A percentile compares a stretch with the other conserved stretches of the same genome.
phyloP scores from a whole-genome alignment of 371 early-diverging fungal species.

The Zopfochytrium polystomum region DNA sequence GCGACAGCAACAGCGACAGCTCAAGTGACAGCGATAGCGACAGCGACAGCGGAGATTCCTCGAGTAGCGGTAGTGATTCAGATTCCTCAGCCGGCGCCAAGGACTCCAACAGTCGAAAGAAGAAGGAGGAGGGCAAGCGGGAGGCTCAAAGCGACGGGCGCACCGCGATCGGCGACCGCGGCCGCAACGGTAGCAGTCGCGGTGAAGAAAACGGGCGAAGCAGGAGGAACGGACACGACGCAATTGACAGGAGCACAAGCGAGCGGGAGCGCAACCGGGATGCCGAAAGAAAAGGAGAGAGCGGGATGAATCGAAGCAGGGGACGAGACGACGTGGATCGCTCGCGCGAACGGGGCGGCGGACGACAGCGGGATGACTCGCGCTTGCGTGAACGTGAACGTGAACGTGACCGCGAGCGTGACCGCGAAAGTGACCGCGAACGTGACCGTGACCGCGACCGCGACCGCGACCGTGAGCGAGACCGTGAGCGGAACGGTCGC shows the following conservation, averaged over 20 bases:
- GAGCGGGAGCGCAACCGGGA: too few species aligned
- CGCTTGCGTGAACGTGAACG: too few species aligned
- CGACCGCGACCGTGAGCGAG: slow-evolving; percentile 1
- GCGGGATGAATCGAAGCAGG: too few species aligned
- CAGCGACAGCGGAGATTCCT: slow-evolving; percentile 15
- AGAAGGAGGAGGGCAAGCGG: neutral
- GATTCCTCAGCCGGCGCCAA: too few species aligned
- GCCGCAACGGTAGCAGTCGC: too few species aligned
- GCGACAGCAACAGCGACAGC: slow-evolving; percentile 1
- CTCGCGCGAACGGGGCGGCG: neutral
- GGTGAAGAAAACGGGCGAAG: neutral
- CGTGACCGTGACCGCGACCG: neutral
- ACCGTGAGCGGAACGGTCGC: neutral
- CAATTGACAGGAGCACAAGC: neutral
- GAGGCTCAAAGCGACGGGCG: neutral
- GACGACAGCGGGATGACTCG: neutral
- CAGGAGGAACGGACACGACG: neutral
- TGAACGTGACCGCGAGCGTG: too few species aligned
- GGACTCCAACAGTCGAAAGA: too few species aligned
- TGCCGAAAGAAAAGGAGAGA: too few species aligned
- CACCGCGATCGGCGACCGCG: neutral
- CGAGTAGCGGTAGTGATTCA: neutral
- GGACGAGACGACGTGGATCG: neutral
- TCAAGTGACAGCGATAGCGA: neutral
- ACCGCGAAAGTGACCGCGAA: too few species aligned